Conservation (phyloP, 2,329 filamentous ascomycete species). For the Orbilia quercus region DNA sequence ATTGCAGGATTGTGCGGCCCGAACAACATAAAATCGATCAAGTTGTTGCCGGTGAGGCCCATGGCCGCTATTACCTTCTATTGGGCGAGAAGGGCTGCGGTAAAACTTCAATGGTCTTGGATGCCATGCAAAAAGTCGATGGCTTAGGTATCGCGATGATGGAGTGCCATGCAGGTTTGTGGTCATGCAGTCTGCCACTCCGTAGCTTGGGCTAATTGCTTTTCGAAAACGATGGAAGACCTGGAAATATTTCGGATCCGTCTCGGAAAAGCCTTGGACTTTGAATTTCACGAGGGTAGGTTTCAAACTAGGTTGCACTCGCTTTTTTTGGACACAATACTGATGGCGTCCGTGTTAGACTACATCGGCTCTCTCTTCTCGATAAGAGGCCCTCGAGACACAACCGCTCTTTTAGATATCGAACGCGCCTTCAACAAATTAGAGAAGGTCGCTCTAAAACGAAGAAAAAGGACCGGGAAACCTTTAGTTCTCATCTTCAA, state of each 20-base stretch:
- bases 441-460: conserved; percentile 87
- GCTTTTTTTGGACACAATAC: conserved; percentile 72
- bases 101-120: conserved; percentile 95
- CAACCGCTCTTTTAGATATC: conserved; percentile 90
- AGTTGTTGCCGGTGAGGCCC: conserved; percentile 79
- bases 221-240: conserved; percentile 66
- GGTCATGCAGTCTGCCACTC: too few relatives aligned
- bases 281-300: conserved; percentile 73
- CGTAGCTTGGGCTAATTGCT: background rate
- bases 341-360: conserved; percentile 66
- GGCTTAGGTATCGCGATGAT: conserved; percentile 94
- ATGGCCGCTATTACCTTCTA: conserved; percentile 89
- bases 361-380: conserved; percentile 97
- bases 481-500: conserved; percentile 95
- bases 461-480: conserved; percentile 69
- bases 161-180: conserved; percentile 78
- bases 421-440: conserved; percentile 97
- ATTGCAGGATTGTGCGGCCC: conserved; percentile 76
- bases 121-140: conserved; percentile 92
- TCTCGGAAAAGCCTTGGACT: conserved; percentile 92
- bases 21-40: conserved; percentile 84
- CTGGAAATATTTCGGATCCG: conserved; percentile 93
- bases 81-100: conserved; percentile 76
- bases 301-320: background rate
- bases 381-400: conserved; percentile 90